Evolutionary conservation across 306 rosid genomes (phyloP), one percentile per base, ranked within the genome.

Genomic region (Abrus precatorius): DNA sequence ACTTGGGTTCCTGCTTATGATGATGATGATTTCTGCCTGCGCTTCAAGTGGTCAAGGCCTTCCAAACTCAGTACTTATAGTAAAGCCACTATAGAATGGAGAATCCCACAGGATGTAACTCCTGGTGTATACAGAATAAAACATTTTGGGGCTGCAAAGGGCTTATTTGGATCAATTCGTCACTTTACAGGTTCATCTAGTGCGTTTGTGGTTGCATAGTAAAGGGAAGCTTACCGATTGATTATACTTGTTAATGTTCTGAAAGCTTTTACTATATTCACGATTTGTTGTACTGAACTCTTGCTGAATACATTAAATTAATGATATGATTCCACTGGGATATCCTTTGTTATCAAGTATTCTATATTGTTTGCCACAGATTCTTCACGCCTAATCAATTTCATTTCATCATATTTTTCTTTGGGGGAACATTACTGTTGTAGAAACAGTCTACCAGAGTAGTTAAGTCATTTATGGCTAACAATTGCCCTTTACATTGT

Each of bases 151-250:
- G 98, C 97, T 81, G 75, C 99, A 12, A 93, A 85, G 90, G 68
- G 83, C 8, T 80, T 91, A 9, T 27, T 90, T 0, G 93, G 98
- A 47, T 84, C 98, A 0, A 82, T 89, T 78, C 87, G 47, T 71
- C 99, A 93, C 78, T 95, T 95, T 67, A 90, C 92, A 4, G 97
- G 99, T 3, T 86, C 99, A 66, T 95, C 96, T 40, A 91, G 97
- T 77, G 98, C 96, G 69, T 95, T 95, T 78, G 94, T 89, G 8
- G 91, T 93, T 61, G 87, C 83, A 12, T 88, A 82, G 81, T 83
- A 85, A 85, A 79, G 66, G 76, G 80, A 13, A 27, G 65, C 45
- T 14, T 56, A 44, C 32, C 0, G 34, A 20, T 27, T 71, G 47
- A n/a, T 68, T n/a, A 55, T 76, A 28, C 72, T 28, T 12, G 49